Conservation (phyloP, 2,329 filamentous ascomycete species). For the Elsinoe perseae region DNA sequence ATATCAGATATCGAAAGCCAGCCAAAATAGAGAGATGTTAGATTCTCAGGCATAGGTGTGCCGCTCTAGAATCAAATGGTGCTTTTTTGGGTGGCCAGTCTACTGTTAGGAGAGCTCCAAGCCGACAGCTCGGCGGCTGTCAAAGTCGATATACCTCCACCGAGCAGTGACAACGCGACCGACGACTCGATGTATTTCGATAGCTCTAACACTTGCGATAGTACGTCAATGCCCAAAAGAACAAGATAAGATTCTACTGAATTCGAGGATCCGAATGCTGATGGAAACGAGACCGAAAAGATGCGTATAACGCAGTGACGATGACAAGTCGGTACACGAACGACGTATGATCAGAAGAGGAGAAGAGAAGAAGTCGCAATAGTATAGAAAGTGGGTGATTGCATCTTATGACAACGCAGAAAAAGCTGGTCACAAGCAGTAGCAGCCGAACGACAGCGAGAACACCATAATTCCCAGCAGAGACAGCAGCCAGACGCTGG, state of each 20-base stretch:
- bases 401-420: slow-evolving; percentile 12
- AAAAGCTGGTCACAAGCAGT: slow-evolving; percentile 13
- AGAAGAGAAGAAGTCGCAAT: background rate
- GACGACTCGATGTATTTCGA: background rate
- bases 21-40: too few species aligned
- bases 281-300: background rate
- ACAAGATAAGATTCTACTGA: background rate
- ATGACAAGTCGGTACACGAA: slow-evolving; percentile 1
- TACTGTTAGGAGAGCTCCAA: background rate
- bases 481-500: slow-evolving; percentile 9
- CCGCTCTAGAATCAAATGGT: too few species aligned
- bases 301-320: background rate
- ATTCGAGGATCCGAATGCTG: background rate
- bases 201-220: background rate
- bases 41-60: too few species aligned
- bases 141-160: slow-evolving; percentile 9
- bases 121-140: slow-evolving; percentile 8
- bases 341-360: background rate
- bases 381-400: slow-evolving; percentile 15
- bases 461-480: slow-evolving; percentile 2
- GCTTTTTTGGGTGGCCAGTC: background rate
- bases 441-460: slow-evolving; percentile 5
- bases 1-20: too few species aligned
- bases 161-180: slow-evolving; percentile 5
- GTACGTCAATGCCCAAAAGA: background rate